These are phyloP conservation scores for Peronospora belbahrii DNA, from an alignment of 352 stramenopile genomes.

Conservation along the genomic window DNA sequence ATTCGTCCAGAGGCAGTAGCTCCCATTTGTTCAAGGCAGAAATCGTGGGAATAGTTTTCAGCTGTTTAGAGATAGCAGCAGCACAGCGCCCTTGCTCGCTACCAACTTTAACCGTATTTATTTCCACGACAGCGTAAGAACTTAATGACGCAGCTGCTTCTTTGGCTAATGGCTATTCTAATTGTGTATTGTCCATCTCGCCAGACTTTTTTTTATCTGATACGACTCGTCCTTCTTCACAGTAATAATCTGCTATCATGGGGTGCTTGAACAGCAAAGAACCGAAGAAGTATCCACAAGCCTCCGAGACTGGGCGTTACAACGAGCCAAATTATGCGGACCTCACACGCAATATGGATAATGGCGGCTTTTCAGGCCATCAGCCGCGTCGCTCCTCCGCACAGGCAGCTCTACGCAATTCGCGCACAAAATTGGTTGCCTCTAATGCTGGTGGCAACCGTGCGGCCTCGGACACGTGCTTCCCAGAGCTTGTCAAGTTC, in stretches of 20 bases:
- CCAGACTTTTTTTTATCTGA: constrained; percentile 7
- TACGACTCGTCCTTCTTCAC: neutral
- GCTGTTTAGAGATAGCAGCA: too few species aligned
- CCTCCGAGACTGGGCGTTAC: constrained; percentile 14
- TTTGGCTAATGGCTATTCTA: neutral
- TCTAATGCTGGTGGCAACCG: constrained; percentile 8
- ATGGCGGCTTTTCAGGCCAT: constrained; percentile 21
- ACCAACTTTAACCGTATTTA: neutral
- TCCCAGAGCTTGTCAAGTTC: constrained; percentile 63
- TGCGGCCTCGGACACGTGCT: constrained; percentile 46
- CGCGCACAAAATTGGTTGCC: constrained; percentile 12
- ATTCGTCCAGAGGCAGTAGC: too few species aligned
- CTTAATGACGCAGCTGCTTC: neutral
- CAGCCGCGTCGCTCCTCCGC: constrained; percentile 2
- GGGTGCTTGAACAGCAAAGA: constrained; percentile 35
- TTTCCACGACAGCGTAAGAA: neutral
- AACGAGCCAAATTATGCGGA: constrained; percentile 33
- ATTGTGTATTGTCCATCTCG: constrained; percentile 9
- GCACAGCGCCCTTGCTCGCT: neutral
- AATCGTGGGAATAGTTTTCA: too few species aligned
- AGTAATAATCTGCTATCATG: constrained; percentile 6
- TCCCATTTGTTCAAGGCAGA: too few species aligned
- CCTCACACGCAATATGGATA: constrained; percentile 26
- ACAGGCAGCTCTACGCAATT: constrained; percentile 2
- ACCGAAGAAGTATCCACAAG: constrained; percentile 7